These are phyloP conservation scores for Tricharina praecox DNA, from an alignment of 495 filamentous ascomycete genomes.

Conservation along the genomic window DNA sequence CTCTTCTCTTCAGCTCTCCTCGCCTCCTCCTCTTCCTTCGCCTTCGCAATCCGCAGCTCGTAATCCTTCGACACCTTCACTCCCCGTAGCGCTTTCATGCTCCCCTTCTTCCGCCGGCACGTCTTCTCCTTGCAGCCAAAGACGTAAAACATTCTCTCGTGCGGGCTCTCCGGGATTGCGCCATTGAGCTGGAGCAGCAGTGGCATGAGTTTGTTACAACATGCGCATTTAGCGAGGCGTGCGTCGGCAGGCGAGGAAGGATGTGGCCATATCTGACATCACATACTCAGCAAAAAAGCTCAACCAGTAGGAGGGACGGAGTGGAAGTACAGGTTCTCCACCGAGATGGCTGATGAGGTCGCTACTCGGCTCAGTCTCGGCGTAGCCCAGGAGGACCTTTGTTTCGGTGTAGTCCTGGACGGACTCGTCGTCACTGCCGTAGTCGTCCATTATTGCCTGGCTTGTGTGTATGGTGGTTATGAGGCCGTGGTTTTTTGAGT, in stretches of 20 bases:
- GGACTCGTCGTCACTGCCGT: conserved; percentile 43
- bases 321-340: conserved; percentile 51
- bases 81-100: conserved; percentile 52
- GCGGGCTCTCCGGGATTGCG: conserved; percentile 63
- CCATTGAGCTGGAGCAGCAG: conserved; percentile 82
- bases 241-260: conserved; percentile 51
- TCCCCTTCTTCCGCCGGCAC: conserved; percentile 71
- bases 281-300: conserved; percentile 7
- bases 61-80: conserved; percentile 34
- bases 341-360: conserved; percentile 83
- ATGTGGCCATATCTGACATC: conserved; percentile 61
- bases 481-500: too few relatives aligned
- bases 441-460: neutral
- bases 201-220: conserved; percentile 69
- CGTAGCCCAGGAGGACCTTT: conserved; percentile 78
- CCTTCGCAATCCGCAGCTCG: conserved; percentile 16
- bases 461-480: neutral
- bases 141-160: conserved; percentile 75
- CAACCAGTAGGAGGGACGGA: neutral
- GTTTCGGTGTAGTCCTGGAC: conserved; percentile 62
- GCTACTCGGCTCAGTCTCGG: conserved; percentile 52
- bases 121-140: conserved; percentile 61
- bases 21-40: conserved; percentile 27
- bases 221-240: conserved; percentile 66
- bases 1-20: conserved; percentile 28